Percentiles rank a stretch among this genome's conserved stretches.
Evolutionary conservation across 176 grass and related monocot genomes (phyloP).

Genomic region (Eragrostis nindensis): DNA sequence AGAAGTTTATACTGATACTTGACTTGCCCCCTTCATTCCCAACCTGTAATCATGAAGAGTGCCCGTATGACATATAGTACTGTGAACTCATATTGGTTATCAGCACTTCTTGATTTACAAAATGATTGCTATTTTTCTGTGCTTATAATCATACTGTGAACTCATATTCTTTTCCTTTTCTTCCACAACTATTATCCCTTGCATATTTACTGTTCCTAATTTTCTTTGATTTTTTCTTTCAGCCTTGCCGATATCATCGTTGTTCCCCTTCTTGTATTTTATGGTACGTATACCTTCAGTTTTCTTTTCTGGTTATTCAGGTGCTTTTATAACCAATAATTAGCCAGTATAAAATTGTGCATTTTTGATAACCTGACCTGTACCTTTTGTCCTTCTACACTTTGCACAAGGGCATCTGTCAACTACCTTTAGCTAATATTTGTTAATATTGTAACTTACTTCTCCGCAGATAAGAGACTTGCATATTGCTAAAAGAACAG

Average conservation of each 20-base stretch:
- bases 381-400: background rate
- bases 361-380: background rate
- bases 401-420: background rate
- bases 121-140: background rate
- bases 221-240: constrained; percentile 14
- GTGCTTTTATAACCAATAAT: background rate
- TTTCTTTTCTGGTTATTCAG: background rate
- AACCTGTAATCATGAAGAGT: background rate
- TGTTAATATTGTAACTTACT: constrained; percentile 4
- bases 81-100: too few relatives aligned
- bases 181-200: background rate
- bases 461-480: constrained; percentile 83
- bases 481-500: constrained; percentile 78
- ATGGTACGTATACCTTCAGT: constrained; percentile 55
- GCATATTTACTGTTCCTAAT: constrained; percentile 18
- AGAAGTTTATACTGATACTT: background rate
- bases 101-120: background rate
- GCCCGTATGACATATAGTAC: too few relatives aligned
- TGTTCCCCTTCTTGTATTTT: constrained; percentile 85
- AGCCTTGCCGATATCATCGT: constrained; percentile 64
- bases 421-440: constrained; percentile 13
- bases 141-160: background rate
- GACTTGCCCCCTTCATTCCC: background rate
- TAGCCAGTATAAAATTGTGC: background rate
- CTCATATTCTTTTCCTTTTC: background rate